Evolutionary conservation across 176 grass and related monocot species (phyloP).

Genomic region (Neostapfia colusana): DNA sequence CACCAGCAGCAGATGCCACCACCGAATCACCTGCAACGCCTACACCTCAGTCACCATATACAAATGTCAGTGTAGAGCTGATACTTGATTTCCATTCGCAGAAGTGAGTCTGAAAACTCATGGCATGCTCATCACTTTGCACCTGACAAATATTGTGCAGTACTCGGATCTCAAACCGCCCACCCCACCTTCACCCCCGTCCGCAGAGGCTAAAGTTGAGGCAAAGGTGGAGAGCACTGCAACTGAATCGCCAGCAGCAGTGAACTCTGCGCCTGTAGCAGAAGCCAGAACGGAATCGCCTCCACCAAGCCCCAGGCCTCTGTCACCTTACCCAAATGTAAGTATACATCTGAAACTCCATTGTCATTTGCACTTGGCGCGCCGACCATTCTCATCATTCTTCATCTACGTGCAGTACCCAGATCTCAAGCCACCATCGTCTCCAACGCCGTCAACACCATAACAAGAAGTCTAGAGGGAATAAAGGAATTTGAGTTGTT

Average conservation of each 20-base stretch:
- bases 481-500: constrained; percentile 31
- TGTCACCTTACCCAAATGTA: constrained; percentile 85
- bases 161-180: constrained; percentile 90
- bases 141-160: constrained; percentile 45
- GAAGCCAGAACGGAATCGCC: constrained; percentile 44
- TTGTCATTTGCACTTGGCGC: neutral
- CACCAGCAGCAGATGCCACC: constrained; percentile 37
- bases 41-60: constrained; percentile 77
- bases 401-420: constrained; percentile 63
- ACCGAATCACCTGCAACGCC: constrained; percentile 33
- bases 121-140: constrained; percentile 26
- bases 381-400: constrained; percentile 14
- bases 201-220: constrained; percentile 25
- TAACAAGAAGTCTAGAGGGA: constrained; percentile 43
- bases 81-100: constrained; percentile 3
- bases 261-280: constrained; percentile 37
- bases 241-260: constrained; percentile 31
- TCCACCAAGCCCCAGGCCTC: constrained; percentile 42
- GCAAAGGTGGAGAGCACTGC: constrained; percentile 32
- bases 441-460: constrained; percentile 70
- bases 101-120: constrained; percentile 8
- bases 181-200: constrained; percentile 41
- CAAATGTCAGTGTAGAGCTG: constrained; percentile 56
- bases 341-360: constrained; percentile 25
- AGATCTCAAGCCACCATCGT: constrained; percentile 89